Evolutionary conservation across 306 rosid species (phyloP), one percentile per base, ranked within the genome.

Genomic region (Cicer cuneatum): DNA sequence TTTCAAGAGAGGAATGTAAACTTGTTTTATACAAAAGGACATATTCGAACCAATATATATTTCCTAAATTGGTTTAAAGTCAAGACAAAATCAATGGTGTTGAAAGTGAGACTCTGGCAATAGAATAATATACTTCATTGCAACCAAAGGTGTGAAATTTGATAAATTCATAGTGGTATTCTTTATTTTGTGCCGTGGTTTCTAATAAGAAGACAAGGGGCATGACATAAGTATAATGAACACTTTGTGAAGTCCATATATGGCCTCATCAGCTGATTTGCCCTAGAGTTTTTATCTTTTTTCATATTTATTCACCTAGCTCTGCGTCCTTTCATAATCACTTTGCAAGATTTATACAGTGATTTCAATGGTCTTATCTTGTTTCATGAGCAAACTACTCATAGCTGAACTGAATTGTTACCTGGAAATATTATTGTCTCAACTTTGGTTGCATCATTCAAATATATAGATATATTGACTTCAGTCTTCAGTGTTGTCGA

Each of bases 11-110:
- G 24, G 75, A 53, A 21, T 46, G 69, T 38, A 19, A 52, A 15
- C 70, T 67, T 77, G 63, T 82, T 74, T 73, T 69, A 37, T 49
- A 65, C 33, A 12, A 18, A n/a, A 49, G 46, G 65, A 69, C 73
- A 43, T 41, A 59, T 52, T 39, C 69, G 9, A 39, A 51, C 62
- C 62, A 61, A 9, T 46, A 58, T 24, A 39, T 68, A 16, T 66
- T 35, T 71, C n/a, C 39, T 66, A 66, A 66, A 54, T 54, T 52
- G 9, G 19, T 60, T 51, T 77, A 79, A 52, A 41, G 10, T 41
- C 45, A 8, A 41, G 45, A 8, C 45, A 7, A 41, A 41, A 41
- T 41, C 45, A 41, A 7, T 41, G 8, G 45, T 38, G 43, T 59
- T 59, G 65, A 29, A 29, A 29, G 18, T 59, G 65, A 3, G 35